Conservation (phyloP, 805 yeast genomes). For the Schwanniomyces sp. region DNA sequence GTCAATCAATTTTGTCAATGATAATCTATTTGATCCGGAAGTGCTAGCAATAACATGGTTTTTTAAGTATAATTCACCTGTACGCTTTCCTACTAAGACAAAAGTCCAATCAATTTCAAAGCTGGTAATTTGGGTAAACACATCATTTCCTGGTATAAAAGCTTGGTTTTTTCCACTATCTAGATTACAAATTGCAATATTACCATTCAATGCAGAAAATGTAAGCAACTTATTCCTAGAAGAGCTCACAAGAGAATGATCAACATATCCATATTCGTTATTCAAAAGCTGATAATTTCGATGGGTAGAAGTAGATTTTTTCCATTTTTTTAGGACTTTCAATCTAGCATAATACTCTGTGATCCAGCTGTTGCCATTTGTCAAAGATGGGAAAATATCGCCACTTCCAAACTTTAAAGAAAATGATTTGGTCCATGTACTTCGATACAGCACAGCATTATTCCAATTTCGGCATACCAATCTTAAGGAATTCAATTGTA, state of each 20-base stretch:
- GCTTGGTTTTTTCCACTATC: conserved; percentile 37
- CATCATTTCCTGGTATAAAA: conserved; percentile 32
- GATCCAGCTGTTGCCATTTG: conserved; percentile 47
- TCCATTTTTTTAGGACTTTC: conserved; percentile 36
- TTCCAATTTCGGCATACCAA: conserved; percentile 53
- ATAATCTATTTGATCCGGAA: conserved; percentile 21
- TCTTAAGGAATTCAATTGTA: conserved; percentile 38
- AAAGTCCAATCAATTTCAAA: conserved; percentile 32
- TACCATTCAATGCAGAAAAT: conserved; percentile 25
- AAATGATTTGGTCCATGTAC: conserved; percentile 51
- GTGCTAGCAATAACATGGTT: conserved; percentile 34
- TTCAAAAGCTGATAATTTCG: conserved; percentile 28
- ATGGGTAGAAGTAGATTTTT: conserved; percentile 29
- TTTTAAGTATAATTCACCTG: conserved; percentile 31
- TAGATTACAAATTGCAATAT: conserved; percentile 29
- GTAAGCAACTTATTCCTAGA: conserved; percentile 24
- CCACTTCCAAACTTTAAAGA: conserved; percentile 35
- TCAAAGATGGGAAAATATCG: conserved; percentile 41
- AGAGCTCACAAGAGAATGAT: conserved; percentile 24
- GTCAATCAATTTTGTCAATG: conserved; percentile 16
- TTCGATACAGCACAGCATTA: conserved; percentile 40
- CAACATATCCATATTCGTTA: conserved; percentile 24
- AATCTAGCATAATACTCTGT: conserved; percentile 45
- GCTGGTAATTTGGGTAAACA: conserved; percentile 14
- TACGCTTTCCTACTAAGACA: conserved; percentile 24